Evolutionary conservation across 805 yeast genomes (phyloP).

Genomic region (Zygosaccharomyces kombuchaensis): DNA sequence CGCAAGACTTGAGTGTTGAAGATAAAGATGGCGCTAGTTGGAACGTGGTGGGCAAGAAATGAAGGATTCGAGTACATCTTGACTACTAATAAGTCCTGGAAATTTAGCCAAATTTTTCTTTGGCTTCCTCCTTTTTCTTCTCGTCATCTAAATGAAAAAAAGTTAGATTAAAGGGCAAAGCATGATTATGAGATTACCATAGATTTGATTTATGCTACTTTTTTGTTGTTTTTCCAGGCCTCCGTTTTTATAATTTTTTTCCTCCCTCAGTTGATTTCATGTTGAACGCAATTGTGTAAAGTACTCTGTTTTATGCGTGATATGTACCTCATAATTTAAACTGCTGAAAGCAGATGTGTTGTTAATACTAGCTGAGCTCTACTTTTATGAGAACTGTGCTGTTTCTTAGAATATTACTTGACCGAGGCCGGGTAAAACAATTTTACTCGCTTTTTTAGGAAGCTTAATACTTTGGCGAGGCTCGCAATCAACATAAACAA

Average conservation of each 20-base stretch:
- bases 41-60: conserved; percentile 45
- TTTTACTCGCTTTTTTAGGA: too few relatives aligned
- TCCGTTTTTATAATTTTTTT: background rate
- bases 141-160: background rate
- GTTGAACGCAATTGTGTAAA: conserved; percentile 4
- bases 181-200: background rate
- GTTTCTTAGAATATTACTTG: too few relatives aligned
- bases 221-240: background rate
- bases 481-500: too few relatives aligned
- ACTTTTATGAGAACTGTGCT: too few relatives aligned
- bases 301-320: conserved; percentile 4
- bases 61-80: conserved; percentile 6
- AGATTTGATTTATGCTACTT: background rate
- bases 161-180: background rate
- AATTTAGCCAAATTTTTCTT: background rate
- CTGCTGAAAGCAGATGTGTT: background rate
- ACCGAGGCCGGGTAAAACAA: too few relatives aligned
- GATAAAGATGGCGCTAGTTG: conserved; percentile 38
- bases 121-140: background rate
- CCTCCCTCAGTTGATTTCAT: background rate
- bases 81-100: background rate
- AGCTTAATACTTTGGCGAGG: too few relatives aligned
- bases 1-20: conserved; percentile 40
- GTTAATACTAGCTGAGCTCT: background rate
- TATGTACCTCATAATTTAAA: conserved; percentile 4